Evolutionary conservation across 2,329 filamentous ascomycete species (phyloP).

Genomic region (Tolypocladium pustulatum): DNA sequence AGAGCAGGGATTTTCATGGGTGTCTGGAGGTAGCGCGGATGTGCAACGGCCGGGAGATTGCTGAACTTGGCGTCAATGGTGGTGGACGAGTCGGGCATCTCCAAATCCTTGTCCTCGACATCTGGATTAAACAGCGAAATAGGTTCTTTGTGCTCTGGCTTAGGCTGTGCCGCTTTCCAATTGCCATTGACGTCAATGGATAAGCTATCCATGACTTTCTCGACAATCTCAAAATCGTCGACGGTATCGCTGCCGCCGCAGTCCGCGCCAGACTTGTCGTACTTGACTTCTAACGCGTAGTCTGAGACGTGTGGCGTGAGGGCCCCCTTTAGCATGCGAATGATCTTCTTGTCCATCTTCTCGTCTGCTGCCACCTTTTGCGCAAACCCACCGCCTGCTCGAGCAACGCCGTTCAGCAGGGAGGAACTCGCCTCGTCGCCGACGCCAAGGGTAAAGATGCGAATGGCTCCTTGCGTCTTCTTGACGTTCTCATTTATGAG

Average conservation of each 20-base stretch:
- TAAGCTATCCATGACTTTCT: conserved; percentile 42
- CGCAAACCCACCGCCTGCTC: conserved; percentile 45
- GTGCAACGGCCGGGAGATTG: conserved; percentile 39
- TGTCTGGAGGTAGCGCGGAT: conserved; percentile 52
- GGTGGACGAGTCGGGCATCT: conserved; percentile 11
- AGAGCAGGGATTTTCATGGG: conserved; percentile 53
- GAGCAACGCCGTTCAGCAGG: conserved; percentile 43
- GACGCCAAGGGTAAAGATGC: conserved; percentile 46
- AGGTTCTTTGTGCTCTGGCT: conserved; percentile 18
- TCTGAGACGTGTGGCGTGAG: conserved; percentile 55
- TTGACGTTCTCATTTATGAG: conserved; percentile 32
- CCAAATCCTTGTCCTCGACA: conserved; percentile 30
- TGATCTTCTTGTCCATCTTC: conserved; percentile 56
- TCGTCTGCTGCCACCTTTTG: conserved; percentile 54
- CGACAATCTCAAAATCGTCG: conserved; percentile 53
- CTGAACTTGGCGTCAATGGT: conserved; percentile 26
- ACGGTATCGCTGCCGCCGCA: conserved; percentile 7
- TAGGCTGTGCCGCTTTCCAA: conserved; percentile 2
- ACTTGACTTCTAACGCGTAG: conserved; percentile 54
- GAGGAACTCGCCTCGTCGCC: conserved; percentile 38
- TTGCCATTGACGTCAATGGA: conserved; percentile 21
- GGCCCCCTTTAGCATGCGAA: conserved; percentile 65
- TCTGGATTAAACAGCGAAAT: conserved; percentile 51
- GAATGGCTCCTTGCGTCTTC: conserved; percentile 29
- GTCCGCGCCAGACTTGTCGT: conserved; percentile 21